Conservation (phyloP, 176 grass and related monocot species). For the Rhynchospora tenuis region DNA sequence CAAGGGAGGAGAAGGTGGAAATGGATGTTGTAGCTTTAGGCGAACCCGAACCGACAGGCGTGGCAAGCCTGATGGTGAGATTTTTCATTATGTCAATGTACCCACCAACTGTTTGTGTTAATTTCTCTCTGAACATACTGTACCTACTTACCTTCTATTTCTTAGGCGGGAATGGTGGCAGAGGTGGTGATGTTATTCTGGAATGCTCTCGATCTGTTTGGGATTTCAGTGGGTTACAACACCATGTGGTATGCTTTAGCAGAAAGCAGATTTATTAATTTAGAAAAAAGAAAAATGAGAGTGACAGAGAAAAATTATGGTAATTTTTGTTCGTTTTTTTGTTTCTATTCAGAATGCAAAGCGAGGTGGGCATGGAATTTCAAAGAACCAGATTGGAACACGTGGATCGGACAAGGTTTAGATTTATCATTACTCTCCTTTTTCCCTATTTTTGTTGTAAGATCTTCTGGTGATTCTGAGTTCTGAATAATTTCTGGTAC, state of each 20-base stretch:
- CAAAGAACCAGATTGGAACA: constrained; percentile 67
- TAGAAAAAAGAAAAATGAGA: not conserved
- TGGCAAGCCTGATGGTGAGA: constrained; percentile 55
- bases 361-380: constrained; percentile 52
- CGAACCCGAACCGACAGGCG: constrained; percentile 38
- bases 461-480: not conserved
- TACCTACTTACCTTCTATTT: not conserved
- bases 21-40: constrained; percentile 45
- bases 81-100: not conserved
- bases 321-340: not conserved
- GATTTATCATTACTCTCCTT: not conserved
- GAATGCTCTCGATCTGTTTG: constrained; percentile 71
- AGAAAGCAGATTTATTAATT: not conserved
- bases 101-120: constrained; percentile 25
- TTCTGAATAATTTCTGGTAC: constrained; percentile 12
- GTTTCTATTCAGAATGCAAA: constrained; percentile 62
- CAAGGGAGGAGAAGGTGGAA: constrained; percentile 62
- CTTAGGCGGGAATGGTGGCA: constrained; percentile 77
- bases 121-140: constrained; percentile 16
- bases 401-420: constrained; percentile 60
- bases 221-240: constrained; percentile 74
- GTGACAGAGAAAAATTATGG: not conserved
- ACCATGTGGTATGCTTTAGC: constrained; percentile 54
- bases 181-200: constrained; percentile 79
- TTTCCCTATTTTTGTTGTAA: not conserved